These are phyloP conservation scores for Dendrostoma leiphaemia DNA, from an alignment of 2,329 filamentous ascomycete species.

Conservation along the genomic window DNA sequence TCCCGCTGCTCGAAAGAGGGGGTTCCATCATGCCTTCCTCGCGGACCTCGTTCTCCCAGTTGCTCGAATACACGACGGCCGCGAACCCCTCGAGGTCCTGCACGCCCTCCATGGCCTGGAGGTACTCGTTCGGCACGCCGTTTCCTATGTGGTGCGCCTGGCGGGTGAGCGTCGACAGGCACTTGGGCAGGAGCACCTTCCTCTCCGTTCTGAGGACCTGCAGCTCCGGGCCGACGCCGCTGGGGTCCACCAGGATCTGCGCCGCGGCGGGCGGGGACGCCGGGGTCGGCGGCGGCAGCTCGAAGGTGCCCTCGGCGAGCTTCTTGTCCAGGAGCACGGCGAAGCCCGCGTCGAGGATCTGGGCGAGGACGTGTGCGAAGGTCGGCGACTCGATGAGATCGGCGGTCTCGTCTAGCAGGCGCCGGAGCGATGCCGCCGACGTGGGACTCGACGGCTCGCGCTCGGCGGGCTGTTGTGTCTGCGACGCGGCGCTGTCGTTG, in stretches of 20 bases:
- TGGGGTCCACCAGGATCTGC: constrained; percentile 23
- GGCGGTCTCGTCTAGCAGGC: constrained; percentile 90
- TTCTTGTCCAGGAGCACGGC: constrained; percentile 80
- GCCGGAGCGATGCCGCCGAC: constrained; percentile 65
- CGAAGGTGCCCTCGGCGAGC: constrained; percentile 76
- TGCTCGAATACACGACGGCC: constrained; percentile 83
- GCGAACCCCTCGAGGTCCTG: constrained; percentile 79
- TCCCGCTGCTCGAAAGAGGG: constrained; percentile 18
- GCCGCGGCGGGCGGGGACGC: constrained; percentile 18
- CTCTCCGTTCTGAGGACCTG: constrained; percentile 58
- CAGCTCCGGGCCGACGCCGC: constrained; percentile 46
- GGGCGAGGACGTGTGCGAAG: constrained; percentile 81
- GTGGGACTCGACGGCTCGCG: constrained; percentile 31
- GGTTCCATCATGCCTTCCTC: constrained; percentile 44
- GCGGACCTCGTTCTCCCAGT: constrained; percentile 68
- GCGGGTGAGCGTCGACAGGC: constrained; percentile 83
- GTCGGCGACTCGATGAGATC: constrained; percentile 93
- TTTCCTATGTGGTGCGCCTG: constrained; percentile 89
- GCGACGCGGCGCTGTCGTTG: constrained; percentile 42
- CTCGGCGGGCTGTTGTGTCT: constrained; percentile 15
- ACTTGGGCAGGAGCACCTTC: constrained; percentile 72
- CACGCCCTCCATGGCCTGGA: constrained; percentile 73
- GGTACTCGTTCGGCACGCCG: constrained; percentile 69
- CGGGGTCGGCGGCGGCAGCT: constrained; percentile 42
- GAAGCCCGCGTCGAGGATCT: constrained; percentile 85